These are phyloP conservation scores for Melaleuca alternifolia DNA, from an alignment of 345 rosid species.

Conservation along the genomic window DNA sequence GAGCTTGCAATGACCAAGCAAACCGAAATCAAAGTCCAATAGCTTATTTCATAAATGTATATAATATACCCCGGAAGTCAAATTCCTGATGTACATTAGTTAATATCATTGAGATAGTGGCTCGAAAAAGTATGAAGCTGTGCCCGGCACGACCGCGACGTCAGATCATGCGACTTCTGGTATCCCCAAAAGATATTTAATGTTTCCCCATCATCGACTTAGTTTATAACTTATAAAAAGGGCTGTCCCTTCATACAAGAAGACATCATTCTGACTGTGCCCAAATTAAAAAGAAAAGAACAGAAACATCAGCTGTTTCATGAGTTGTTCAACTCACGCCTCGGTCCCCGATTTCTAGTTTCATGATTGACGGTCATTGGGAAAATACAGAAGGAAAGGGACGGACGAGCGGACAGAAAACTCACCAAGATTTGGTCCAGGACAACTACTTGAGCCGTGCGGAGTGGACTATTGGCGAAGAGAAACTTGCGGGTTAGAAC, in stretches of 20 bases:
- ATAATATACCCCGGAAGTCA: too few relatives aligned
- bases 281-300: neutral
- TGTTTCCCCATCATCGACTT: neutral
- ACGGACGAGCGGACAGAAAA: neutral
- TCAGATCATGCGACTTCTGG: neutral
- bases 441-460: neutral
- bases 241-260: neutral
- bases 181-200: neutral
- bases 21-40: too few relatives aligned
- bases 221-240: neutral
- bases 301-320: neutral
- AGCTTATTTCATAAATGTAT: too few relatives aligned
- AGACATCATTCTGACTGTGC: too few relatives aligned
- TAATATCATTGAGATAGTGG: neutral
- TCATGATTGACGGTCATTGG: neutral
- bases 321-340: neutral
- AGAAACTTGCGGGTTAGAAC: neutral
- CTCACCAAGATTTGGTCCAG: neutral
- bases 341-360: neutral
- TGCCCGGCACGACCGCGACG: neutral
- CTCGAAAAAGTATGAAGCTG: neutral
- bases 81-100: neutral
- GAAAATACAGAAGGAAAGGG: neutral
- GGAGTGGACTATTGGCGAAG: neutral
- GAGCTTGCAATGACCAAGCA: neutral